Evolutionary conservation across 345 rosid species (phyloP).

Genomic region (Luvunga scandens): DNA sequence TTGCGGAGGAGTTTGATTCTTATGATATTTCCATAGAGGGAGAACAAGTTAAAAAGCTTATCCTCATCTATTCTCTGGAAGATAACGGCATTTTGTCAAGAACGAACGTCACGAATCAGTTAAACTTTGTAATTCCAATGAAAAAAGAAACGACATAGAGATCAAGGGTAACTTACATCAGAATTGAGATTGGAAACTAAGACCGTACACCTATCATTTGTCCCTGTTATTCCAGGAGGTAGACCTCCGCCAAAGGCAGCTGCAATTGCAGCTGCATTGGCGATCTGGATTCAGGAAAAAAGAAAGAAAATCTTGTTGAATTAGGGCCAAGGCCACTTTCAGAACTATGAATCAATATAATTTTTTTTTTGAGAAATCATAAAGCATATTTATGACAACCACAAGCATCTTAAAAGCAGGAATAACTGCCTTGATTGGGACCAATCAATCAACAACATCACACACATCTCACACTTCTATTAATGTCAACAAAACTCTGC

Average conservation of each 20-base stretch:
- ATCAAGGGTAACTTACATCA: slow-evolving; percentile 54
- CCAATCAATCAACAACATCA: background rate
- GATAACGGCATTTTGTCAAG: slow-evolving; percentile 14
- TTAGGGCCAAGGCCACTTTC: background rate
- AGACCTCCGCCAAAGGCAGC: slow-evolving; percentile 96
- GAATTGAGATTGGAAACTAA: slow-evolving; percentile 86
- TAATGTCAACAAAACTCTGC: background rate
- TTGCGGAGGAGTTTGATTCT: slow-evolving; percentile 91
- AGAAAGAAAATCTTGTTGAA: slow-evolving; percentile 6
- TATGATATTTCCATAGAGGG: slow-evolving; percentile 92
- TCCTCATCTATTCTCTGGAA: slow-evolving; percentile 85
- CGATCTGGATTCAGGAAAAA: slow-evolving; percentile 49
- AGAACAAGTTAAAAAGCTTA: slow-evolving; percentile 92
- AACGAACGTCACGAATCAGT: background rate
- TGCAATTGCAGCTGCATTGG: slow-evolving; percentile 88
- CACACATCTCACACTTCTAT: background rate
- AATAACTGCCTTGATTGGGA: background rate
- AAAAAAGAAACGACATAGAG: background rate
- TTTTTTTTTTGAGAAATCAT: background rate
- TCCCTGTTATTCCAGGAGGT: slow-evolving; percentile 94
- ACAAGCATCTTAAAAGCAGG: background rate
- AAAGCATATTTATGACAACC: background rate
- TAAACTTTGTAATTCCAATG: background rate
- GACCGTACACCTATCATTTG: slow-evolving; percentile 91
- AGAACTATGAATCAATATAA: slow-evolving; percentile 7